Conservation (phyloP, 345 rosid genomes). For the Carallia pectinifolia region DNA sequence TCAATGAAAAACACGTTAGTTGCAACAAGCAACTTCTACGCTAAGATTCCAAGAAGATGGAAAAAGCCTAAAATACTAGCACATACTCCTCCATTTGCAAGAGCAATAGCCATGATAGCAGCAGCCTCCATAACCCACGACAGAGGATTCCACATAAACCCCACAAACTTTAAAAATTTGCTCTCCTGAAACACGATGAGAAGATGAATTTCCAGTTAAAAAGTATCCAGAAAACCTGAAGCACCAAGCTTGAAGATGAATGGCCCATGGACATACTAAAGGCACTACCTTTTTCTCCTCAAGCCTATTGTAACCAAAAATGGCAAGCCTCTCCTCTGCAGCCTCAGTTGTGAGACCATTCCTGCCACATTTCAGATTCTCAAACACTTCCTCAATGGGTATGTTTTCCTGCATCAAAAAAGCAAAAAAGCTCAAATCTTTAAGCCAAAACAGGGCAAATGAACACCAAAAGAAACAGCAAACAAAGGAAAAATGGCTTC, state of each 20-base stretch:
- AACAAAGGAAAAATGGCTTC: slow-evolving; percentile 19
- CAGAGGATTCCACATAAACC: slow-evolving; percentile 99
- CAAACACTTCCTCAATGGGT: slow-evolving; percentile 94
- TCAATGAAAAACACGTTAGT: neutral
- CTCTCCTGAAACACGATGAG: slow-evolving; percentile 60
- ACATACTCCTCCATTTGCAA: slow-evolving; percentile 98
- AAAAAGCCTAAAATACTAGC: slow-evolving; percentile 2
- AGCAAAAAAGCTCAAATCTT: slow-evolving; percentile 12
- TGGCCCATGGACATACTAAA: neutral
- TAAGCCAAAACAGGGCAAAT: slow-evolving; percentile 13
- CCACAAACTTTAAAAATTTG: slow-evolving; percentile 79
- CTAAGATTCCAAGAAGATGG: neutral
- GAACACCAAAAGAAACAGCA: slow-evolving; percentile 7
- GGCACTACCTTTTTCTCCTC: slow-evolving; percentile 78
- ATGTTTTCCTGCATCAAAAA: slow-evolving; percentile 73
- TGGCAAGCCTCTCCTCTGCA: slow-evolving; percentile 83
- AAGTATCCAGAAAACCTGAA: neutral
- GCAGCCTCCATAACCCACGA: slow-evolving; percentile 99
- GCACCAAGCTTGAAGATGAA: neutral
- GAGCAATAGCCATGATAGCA: slow-evolving; percentile 97
- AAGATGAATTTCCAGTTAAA: slow-evolving; percentile 1
- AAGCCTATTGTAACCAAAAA: slow-evolving; percentile 96
- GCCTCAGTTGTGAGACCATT: slow-evolving; percentile 79
- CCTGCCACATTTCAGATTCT: slow-evolving; percentile 90
- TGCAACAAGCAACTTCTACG: neutral